Percentiles rank a stretch among this genome's conserved stretches.
phyloP scores from a whole-genome alignment of 331 rosid genomes.

The Acacia pycnantha region DNA sequence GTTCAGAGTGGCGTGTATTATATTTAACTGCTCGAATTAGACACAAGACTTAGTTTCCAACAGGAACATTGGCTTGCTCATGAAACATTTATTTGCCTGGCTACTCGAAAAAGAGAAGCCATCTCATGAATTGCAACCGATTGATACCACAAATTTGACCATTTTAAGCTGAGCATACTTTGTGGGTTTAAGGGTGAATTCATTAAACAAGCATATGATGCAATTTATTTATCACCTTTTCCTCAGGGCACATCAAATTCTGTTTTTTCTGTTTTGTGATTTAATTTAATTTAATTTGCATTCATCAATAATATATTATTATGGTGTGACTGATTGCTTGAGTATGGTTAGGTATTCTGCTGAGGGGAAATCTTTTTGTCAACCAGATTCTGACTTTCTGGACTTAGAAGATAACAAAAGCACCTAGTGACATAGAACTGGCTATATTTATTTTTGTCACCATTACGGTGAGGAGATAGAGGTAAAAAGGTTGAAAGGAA shows the following conservation, averaged over 20 bases:
- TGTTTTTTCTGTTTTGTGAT: slow-evolving; percentile 12
- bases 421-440: slow-evolving; percentile 28
- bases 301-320: background rate
- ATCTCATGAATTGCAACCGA: slow-evolving; percentile 18
- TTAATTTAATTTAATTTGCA: slow-evolving; percentile 20
- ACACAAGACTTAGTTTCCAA: slow-evolving; percentile 15
- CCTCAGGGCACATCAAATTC: background rate
- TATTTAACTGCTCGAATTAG: slow-evolving; percentile 24
- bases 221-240: slow-evolving; percentile 3
- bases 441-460: slow-evolving; percentile 23
- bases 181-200: background rate
- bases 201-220: background rate
- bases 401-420: slow-evolving; percentile 37
- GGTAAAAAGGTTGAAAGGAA: slow-evolving; percentile 32
- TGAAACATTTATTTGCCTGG: background rate
- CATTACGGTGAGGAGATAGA: slow-evolving; percentile 33
- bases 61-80: slow-evolving; percentile 14
- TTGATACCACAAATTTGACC: slow-evolving; percentile 6
- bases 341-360: slow-evolving; percentile 18
- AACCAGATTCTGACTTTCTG: slow-evolving; percentile 34
- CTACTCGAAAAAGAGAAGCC: background rate
- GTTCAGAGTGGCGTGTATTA: slow-evolving; percentile 22
- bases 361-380: slow-evolving; percentile 33
- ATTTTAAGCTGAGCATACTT: slow-evolving; percentile 24
- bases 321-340: slow-evolving; percentile 1